Evolutionary conservation across 345 rosid species (phyloP), one percentile per base, ranked within the genome.

Genomic region (Bretschneidera sinensis): DNA sequence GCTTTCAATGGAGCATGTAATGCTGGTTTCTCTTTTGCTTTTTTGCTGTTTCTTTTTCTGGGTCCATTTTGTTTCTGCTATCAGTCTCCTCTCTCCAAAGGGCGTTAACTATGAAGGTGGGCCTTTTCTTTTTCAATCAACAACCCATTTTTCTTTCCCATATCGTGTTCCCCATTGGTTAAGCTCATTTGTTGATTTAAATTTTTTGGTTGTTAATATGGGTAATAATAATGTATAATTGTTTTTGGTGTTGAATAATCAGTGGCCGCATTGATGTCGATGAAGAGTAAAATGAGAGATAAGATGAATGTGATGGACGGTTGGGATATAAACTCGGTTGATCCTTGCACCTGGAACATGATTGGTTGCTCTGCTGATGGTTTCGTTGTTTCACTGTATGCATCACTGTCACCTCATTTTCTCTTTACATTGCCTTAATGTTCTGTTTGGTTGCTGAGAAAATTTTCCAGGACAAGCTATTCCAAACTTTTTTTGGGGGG

Each of bases 291-390:
- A 66, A 81, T 92, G 88, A 69, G 55, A 78, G 98, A 89, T 75
- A 77, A 67, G 18, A 60, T 47, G 48, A 53, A 59, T 43, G 98
- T 81, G 31, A 74, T 89, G 87, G 76, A 72, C 8, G 97, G 92
- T 52, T 92, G 98, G 97, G 97, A 92, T 77, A 81, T 89, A 55
- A 87, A 89, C 80, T 92, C 98, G 1, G 98, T 92, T 70, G 98
- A 92, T 73, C 96, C 98, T 24, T 92, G 98, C 72, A 89, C 98
- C 66, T 92, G 98, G 98, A 83, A 75, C 69, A 92, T 87, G 98
- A 90, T 92, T 23, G 90, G 85, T 65, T 92, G 97, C 68, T 92
- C 98, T 28, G 20, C 62, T 50, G 81, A 87, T 71, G 97, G 97
- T 19, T 84, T 73, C 63, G 98, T 89, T 10, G 60, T 73, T 59